Conservation (phyloP, 257 asterid species). For the Salvia hispanica region DNA sequence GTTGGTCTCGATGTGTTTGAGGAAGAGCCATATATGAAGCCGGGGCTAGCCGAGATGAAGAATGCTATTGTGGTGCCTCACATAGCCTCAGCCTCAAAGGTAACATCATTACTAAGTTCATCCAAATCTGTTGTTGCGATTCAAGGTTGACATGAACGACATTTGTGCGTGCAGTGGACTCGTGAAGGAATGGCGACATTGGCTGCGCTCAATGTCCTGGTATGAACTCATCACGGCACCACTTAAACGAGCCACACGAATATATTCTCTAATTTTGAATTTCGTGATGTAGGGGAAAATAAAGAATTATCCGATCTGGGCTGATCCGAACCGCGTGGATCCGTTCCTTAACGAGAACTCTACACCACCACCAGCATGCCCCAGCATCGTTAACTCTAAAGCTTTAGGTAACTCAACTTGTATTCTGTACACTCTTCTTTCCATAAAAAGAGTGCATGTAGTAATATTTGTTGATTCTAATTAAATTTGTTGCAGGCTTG, state of each 20-base stretch:
- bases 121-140: too few relatives aligned
- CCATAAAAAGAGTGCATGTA: too few relatives aligned
- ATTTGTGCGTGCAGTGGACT: conserved; percentile 72
- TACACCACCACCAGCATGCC: conserved; percentile 86
- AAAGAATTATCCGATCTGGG: conserved; percentile 84
- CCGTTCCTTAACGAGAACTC: conserved; percentile 68
- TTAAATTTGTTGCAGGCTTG: conserved; percentile 48
- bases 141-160: too few relatives aligned
- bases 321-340: conserved; percentile 72
- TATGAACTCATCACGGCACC: conserved; percentile 32
- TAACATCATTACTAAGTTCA: conserved; percentile 21
- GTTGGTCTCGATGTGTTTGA: conserved; percentile 99
- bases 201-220: conserved; percentile 94
- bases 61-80: conserved; percentile 93
- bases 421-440: not conserved
- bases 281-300: conserved; percentile 62
- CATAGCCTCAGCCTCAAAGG: conserved; percentile 99
- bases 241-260: too few relatives aligned
- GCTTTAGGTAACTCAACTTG: conserved; percentile 61
- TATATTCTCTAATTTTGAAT: too few relatives aligned
- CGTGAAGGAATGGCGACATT: conserved; percentile 99
- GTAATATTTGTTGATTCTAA: too few relatives aligned
- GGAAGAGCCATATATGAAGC: conserved; percentile 98
- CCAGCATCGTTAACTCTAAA: conserved; percentile 89
- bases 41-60: conserved; percentile 86